Conservation (phyloP, 2,329 filamentous ascomycete species). For the Beauveria pseudobassiana region DNA sequence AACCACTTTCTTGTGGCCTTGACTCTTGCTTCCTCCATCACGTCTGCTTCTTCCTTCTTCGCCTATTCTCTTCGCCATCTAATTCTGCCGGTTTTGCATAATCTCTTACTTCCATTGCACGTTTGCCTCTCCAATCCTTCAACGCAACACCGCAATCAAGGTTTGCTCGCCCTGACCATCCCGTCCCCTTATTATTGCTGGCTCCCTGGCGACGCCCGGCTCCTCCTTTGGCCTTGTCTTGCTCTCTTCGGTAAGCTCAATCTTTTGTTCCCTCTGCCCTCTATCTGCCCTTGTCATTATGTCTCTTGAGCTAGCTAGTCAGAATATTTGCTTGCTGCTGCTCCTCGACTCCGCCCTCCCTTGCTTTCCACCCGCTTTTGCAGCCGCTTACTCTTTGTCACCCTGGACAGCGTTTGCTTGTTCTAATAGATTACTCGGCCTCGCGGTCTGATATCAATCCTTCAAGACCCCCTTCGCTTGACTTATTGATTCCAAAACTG, state of each 20-base stretch:
- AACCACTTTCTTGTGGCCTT: not conserved
- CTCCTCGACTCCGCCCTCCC: constrained; percentile 5
- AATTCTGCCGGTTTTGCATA: not conserved
- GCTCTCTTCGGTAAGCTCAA: constrained; percentile 3
- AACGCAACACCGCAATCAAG: not conserved
- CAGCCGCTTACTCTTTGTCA: constrained; percentile 6
- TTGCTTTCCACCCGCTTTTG: constrained; percentile 3
- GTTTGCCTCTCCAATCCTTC: not conserved
- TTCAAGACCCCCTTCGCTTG: not conserved
- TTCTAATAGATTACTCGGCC: not conserved
- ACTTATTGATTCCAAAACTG: not conserved
- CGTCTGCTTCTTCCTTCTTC: not conserved
- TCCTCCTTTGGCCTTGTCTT: constrained; percentile 6
- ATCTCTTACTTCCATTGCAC: not conserved
- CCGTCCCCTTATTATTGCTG: not conserved
- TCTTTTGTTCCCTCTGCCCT: not conserved
- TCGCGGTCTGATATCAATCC: constrained; percentile 9
- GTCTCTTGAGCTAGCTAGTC: not conserved
- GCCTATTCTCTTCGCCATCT: not conserved
- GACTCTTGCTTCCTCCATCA: not conserved
- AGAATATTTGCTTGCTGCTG: not conserved
- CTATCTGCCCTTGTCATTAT: not conserved
- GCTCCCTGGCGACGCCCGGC: constrained; percentile 1
- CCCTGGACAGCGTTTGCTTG: constrained; percentile 5
- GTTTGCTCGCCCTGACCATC: not conserved